phyloP scores from a whole-genome alignment of 2,329 filamentous ascomycete species.

The Neurospora sp. region DNA sequence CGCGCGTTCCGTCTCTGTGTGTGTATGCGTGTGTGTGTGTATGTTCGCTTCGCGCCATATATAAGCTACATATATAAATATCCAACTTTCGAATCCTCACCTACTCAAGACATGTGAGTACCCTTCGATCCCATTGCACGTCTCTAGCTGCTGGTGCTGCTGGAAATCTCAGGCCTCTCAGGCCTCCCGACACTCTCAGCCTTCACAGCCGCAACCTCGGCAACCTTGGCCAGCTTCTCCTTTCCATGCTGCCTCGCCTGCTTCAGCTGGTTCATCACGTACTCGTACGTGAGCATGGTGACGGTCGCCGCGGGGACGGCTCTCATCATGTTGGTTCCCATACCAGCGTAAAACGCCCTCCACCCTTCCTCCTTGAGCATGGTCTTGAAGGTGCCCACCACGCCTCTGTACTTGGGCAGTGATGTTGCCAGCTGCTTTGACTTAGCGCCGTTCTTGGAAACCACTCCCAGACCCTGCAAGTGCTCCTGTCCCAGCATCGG shows the following conservation, averaged over 20 bases:
- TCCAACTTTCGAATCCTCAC: not conserved
- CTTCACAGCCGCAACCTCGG: not conserved
- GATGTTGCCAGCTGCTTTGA: conserved; percentile 34
- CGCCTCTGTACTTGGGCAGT: conserved; percentile 59
- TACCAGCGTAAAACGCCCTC: conserved; percentile 92
- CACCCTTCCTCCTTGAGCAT: conserved; percentile 90
- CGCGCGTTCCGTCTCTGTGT: not conserved
- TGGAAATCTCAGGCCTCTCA: conserved; percentile 4
- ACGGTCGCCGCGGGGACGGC: conserved; percentile 93
- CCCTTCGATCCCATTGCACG: not conserved
- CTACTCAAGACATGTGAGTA: not conserved
- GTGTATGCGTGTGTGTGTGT: not conserved
- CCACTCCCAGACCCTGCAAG: conserved; percentile 39
- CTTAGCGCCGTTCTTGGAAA: conserved; percentile 27
- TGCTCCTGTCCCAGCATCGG: conserved; percentile 47
- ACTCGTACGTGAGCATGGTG: conserved; percentile 96
- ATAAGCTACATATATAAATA: not conserved
- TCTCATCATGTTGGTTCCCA: conserved; percentile 95
- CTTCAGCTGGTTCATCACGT: conserved; percentile 47
- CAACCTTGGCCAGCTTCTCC: conserved; percentile 19
- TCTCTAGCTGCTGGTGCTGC: not conserved
- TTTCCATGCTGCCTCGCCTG: conserved; percentile 30
- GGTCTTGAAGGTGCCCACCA: conserved; percentile 70
- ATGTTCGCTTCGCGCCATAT: not conserved
- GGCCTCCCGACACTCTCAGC: not conserved